These are phyloP conservation scores for Wickerhamomyces hampshirensis DNA, from an alignment of 805 yeast genomes.

Conservation along the genomic window DNA sequence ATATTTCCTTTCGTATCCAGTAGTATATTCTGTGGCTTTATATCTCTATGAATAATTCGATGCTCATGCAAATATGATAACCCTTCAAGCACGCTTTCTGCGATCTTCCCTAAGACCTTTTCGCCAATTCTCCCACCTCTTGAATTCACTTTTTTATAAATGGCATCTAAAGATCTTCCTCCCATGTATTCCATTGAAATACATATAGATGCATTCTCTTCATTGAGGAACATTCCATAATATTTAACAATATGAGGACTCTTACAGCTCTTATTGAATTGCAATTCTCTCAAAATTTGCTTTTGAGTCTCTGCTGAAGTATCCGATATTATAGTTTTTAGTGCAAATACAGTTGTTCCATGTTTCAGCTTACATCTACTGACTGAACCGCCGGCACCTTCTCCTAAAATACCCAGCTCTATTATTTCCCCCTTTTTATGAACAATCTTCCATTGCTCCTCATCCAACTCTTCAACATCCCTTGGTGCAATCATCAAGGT, in stretches of 20 bases:
- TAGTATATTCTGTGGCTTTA: constrained; percentile 91
- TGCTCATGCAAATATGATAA: constrained; percentile 83
- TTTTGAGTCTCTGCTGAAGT: constrained; percentile 78
- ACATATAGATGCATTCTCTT: constrained; percentile 72
- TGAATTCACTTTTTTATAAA: constrained; percentile 70
- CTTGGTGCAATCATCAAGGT: constrained; percentile 15
- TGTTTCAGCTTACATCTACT: constrained; percentile 63
- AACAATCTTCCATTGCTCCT: constrained; percentile 67
- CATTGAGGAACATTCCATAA: constrained; percentile 86
- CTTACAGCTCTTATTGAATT: constrained; percentile 77
- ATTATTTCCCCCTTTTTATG: constrained; percentile 57
- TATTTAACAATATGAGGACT: constrained; percentile 86
- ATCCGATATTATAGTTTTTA: constrained; percentile 50
- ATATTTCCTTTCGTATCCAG: constrained; percentile 74
- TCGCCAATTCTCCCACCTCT: constrained; percentile 89
- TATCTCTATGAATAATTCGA: constrained; percentile 89
- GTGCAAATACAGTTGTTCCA: constrained; percentile 70
- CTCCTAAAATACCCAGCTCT: constrained; percentile 75
- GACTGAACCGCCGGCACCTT: constrained; percentile 93
- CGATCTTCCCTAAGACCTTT: constrained; percentile 84
- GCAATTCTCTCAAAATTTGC: constrained; percentile 86
- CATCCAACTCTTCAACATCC: constrained; percentile 55
- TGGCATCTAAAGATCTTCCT: constrained; percentile 84
- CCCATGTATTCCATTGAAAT: constrained; percentile 98
- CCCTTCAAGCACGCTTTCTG: constrained; percentile 81